Evolutionary conservation across 2,329 filamentous ascomycete species (phyloP).

Genomic region (Elsinoe batatas): DNA sequence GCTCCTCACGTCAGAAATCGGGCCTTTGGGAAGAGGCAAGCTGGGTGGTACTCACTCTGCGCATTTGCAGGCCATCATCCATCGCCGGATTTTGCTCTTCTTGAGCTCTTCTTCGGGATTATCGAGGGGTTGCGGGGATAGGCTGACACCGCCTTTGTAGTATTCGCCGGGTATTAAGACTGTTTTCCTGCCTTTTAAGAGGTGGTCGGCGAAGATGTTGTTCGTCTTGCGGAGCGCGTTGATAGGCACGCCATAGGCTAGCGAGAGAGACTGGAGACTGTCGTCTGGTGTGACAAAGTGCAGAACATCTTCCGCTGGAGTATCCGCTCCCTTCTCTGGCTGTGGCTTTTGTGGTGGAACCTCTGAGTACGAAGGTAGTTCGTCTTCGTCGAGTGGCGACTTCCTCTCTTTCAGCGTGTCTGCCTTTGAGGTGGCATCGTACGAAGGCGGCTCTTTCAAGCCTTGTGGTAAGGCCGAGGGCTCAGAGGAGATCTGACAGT

Average conservation of each 20-base stretch:
- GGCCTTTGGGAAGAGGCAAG: constrained; percentile 11
- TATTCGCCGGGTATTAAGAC: constrained; percentile 61
- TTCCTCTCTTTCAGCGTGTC: constrained; percentile 15
- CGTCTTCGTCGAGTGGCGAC: constrained; percentile 25
- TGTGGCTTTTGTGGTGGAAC: constrained; percentile 23
- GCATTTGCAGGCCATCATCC: constrained; percentile 72
- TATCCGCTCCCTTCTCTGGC: constrained; percentile 25
- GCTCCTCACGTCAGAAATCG: constrained; percentile 31
- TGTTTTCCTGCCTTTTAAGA: constrained; percentile 59
- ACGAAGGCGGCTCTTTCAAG: constrained; percentile 58
- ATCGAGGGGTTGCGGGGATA: constrained; percentile 62
- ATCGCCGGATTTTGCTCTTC: constrained; percentile 61
- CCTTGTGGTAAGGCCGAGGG: constrained; percentile 54
- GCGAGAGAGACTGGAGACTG: constrained; percentile 55
- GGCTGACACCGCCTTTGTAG: constrained; percentile 56
- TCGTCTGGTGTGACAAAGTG: constrained; percentile 68
- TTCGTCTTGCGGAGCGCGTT: constrained; percentile 55
- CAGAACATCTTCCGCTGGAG: constrained; percentile 52
- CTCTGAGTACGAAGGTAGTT: constrained; percentile 36
- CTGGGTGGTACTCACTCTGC: constrained; percentile 48
- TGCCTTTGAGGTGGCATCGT: constrained; percentile 32
- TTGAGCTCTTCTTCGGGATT: constrained; percentile 63
- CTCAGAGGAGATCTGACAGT: constrained; percentile 60
- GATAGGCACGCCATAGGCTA: constrained; percentile 61
- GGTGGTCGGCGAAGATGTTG: constrained; percentile 59